phyloP scores from a whole-genome alignment of 2,329 filamentous ascomycete species.

The Colletotrichum caudatum region DNA sequence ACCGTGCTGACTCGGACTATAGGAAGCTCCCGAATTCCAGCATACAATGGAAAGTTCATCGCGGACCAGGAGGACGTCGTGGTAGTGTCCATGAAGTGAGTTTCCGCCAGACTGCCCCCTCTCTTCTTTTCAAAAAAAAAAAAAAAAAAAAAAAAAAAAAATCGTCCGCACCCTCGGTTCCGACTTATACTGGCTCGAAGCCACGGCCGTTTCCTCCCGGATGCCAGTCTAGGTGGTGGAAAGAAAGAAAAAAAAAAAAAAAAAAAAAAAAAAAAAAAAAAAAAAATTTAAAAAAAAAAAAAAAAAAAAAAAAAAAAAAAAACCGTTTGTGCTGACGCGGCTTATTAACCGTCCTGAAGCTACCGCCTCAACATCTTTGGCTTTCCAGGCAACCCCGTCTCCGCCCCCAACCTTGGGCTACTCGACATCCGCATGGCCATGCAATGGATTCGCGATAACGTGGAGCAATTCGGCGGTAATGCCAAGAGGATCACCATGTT shows the following conservation, averaged over 20 bases:
- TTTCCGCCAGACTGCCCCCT: slow-evolving; percentile 7
- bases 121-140: rapidly evolving
- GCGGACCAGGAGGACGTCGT: slow-evolving; percentile 59
- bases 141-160: too few relatives aligned
- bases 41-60: slow-evolving; percentile 55
- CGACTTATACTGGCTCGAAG: neutral
- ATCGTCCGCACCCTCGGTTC: neutral
- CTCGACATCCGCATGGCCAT: slow-evolving; percentile 44
- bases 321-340: slow-evolving; percentile 18
- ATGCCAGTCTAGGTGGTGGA: neutral
- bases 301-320: too few relatives aligned
- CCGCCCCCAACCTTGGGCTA: slow-evolving; percentile 41
- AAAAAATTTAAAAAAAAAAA: too few relatives aligned
- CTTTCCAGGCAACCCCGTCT: slow-evolving; percentile 49
- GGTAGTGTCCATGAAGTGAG: slow-evolving; percentile 58
- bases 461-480: slow-evolving; percentile 43
- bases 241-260: neutral
- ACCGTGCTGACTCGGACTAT: slow-evolving; percentile 19
- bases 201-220: neutral
- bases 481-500: slow-evolving; percentile 46
- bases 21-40: slow-evolving; percentile 33
- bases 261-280: too few relatives aligned
- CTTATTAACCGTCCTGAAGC: slow-evolving; percentile 31
- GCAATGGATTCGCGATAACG: slow-evolving; percentile 44
- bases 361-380: slow-evolving; percentile 59